Conservation (phyloP, 2,329 filamentous ascomycete genomes). For the Ilyonectria destructans region DNA sequence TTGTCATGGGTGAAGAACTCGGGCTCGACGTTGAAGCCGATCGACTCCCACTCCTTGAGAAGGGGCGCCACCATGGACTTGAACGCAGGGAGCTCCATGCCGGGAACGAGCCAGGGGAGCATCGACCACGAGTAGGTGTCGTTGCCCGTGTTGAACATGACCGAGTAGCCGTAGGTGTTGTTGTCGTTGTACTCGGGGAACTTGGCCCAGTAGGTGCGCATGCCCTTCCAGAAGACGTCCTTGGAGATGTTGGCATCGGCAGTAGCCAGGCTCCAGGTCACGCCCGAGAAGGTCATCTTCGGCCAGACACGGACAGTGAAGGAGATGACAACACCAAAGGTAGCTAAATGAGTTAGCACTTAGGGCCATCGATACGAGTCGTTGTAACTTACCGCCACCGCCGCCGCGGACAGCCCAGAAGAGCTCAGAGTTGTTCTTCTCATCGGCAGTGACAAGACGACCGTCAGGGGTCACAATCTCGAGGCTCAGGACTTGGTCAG, state of each 20-base stretch:
- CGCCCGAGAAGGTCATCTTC: constrained; percentile 54
- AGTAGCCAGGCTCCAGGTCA: constrained; percentile 55
- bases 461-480: constrained; percentile 65
- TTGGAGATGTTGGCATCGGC: constrained; percentile 48
- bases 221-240: constrained; percentile 53
- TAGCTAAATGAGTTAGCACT: constrained; percentile 53
- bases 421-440: constrained; percentile 61
- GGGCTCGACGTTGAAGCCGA: constrained; percentile 50
- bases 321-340: constrained; percentile 61
- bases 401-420: constrained; percentile 68
- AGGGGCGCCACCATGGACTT: constrained; percentile 53
- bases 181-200: constrained; percentile 52
- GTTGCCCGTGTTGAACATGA: constrained; percentile 34
- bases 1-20: constrained; percentile 55
- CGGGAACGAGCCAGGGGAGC: constrained; percentile 56
- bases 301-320: constrained; percentile 54
- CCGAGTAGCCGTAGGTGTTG: constrained; percentile 51
- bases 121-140: constrained; percentile 50
- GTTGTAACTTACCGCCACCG: constrained; percentile 44
- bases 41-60: constrained; percentile 48
- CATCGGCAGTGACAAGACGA: constrained; percentile 58
- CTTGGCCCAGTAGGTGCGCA: constrained; percentile 53
- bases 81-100: constrained; percentile 53
- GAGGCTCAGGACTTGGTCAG: constrained; percentile 67
- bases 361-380: not conserved